Conservation (phyloP, 305 asterid species). For the Caryopteris hybrid region DNA sequence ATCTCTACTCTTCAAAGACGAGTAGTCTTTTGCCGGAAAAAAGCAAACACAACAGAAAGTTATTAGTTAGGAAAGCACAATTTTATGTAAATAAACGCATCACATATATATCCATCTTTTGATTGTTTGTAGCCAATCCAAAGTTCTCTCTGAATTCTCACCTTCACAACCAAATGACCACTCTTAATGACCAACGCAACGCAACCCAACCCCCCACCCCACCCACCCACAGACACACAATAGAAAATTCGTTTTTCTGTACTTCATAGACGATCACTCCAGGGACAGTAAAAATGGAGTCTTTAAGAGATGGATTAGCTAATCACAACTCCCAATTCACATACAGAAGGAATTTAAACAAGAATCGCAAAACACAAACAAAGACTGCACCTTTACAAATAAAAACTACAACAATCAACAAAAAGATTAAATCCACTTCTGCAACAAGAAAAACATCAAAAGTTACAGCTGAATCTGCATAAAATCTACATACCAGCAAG, state of each 20-base stretch:
- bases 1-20: conserved; percentile 57
- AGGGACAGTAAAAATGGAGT: no score
- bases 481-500: conserved; percentile 44
- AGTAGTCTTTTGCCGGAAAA: conserved; percentile 28
- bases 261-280: no score
- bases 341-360: not conserved
- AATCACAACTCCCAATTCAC: not conserved
- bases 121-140: no score
- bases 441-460: not conserved
- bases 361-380: not conserved
- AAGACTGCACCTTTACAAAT: not conserved
- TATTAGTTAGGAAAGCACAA: conserved; percentile 1
- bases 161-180: no score
- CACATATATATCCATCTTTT: no score
- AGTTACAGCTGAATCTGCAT: not conserved
- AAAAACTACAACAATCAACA: not conserved
- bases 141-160: no score
- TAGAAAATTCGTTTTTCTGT: no score
- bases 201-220: no score
- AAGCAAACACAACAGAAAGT: not conserved
- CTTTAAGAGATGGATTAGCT: conserved; percentile 7
- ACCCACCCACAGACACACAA: no score
- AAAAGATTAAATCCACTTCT: not conserved
- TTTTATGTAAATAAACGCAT: no score
- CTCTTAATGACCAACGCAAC: no score